Evolutionary conservation across 148 eudicot genomes (phyloP), one percentile per base, ranked within the genome.

Genomic region (Dysphania ambrosioides): DNA sequence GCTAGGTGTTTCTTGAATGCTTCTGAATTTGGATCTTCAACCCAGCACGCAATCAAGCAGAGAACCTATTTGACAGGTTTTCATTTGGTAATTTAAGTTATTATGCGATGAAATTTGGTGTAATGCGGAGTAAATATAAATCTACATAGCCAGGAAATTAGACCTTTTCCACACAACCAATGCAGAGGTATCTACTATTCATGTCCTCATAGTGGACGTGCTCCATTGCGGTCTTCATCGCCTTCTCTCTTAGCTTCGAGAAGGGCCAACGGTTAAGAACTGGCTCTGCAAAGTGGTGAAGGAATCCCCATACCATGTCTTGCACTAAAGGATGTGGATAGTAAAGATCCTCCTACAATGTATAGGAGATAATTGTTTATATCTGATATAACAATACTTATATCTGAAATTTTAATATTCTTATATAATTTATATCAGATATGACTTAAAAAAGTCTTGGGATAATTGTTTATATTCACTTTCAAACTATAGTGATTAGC

Each of bases 31-130:
- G 95, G 90, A 70, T 90, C 92, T 76, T 90, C 91, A 24, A 86
- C 92, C 90, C 91, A 90, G 47, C 95, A 88, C 62, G 88, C 86
- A 60, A 90, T 55, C 78, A 90, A 61, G 41, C 86, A 83, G 29
- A 90, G 73, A 11, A 82, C 87, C 93, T 89, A 59, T 24, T 47
- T 3, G 1, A 15, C 53, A 47, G 3, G 53, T 47, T 47, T 15
- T 47, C 40, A 47, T 16, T 47, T 47, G 15, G 53, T 47, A 47
- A 42, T 42, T 1, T 42, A 42, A 42, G 16, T 42, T 11, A 10
- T 10, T 42, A 10, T 42, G 47, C 13, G 13, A 42, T 15, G 6
- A 42, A 2, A 10, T 42, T 42, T 42, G 1, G 2, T 42, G 9
- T 42, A 42, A 8, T 41, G n/a, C n/a, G n/a, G n/a, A 9, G 44